phyloP scores from a whole-genome alignment of 2,329 filamentous ascomycete species.

The Coniochaeta pulveracea region DNA sequence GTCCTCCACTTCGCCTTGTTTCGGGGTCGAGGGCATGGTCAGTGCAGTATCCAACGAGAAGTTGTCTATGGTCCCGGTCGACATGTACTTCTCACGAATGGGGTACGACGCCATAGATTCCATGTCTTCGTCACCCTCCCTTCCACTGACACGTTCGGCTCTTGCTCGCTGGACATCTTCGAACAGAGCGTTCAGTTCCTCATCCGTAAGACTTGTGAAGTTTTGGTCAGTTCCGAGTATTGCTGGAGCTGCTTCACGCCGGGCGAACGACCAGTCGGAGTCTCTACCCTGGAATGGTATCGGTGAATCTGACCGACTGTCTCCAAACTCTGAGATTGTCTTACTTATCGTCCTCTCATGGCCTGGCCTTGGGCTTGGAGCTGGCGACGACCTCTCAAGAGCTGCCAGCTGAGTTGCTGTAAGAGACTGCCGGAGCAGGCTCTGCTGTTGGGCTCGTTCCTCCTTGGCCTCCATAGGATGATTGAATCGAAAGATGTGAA shows the following conservation, averaged over 20 bases:
- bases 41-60: constrained; percentile 90
- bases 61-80: constrained; percentile 87
- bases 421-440: constrained; percentile 73
- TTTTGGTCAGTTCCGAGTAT: constrained; percentile 87
- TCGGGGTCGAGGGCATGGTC: constrained; percentile 89
- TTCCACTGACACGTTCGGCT: constrained; percentile 58
- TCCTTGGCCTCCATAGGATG: constrained; percentile 92
- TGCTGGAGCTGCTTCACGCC: constrained; percentile 84
- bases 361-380: constrained; percentile 43
- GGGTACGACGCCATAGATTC: constrained; percentile 85
- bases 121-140: constrained; percentile 78
- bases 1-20: constrained; percentile 64
- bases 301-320: constrained; percentile 71
- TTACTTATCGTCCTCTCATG: constrained; percentile 78
- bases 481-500: constrained; percentile 98
- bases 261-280: constrained; percentile 88
- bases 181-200: constrained; percentile 86
- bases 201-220: constrained; percentile 79
- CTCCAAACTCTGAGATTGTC: constrained; percentile 66
- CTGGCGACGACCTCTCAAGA: constrained; percentile 45
- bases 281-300: constrained; percentile 60
- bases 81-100: constrained; percentile 88
- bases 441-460: constrained; percentile 72
- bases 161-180: constrained; percentile 87
- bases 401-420: constrained; percentile 49